Evolutionary conservation across 2,329 filamentous ascomycete genomes (phyloP).

Genomic region (Fusarium fujikuroi): DNA sequence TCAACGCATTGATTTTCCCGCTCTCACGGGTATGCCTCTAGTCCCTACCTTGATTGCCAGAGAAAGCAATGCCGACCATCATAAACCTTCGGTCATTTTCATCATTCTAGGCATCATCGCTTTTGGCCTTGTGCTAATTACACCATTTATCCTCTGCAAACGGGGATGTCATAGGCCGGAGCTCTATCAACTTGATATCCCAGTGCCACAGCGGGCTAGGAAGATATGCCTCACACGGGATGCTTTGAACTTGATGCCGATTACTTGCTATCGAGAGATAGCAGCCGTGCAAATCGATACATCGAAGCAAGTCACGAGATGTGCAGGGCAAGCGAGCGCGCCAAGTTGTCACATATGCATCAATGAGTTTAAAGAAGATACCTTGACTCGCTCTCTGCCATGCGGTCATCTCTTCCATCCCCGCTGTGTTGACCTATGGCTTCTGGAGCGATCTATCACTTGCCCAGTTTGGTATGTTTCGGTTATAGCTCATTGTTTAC

Average conservation of each 20-base stretch:
- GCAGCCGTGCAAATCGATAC: not conserved
- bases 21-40: not conserved
- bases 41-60: not conserved
- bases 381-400: not conserved
- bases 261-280: not conserved
- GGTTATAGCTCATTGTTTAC: too few relatives aligned
- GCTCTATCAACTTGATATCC: not conserved
- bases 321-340: not conserved
- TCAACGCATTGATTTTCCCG: not conserved
- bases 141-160: not conserved
- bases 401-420: not conserved
- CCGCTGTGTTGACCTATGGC: not conserved
- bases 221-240: not conserved
- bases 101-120: not conserved
- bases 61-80: not conserved
- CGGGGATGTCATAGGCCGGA: not conserved
- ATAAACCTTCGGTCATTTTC: not conserved
- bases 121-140: not conserved
- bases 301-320: not conserved
- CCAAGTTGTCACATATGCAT: not conserved
- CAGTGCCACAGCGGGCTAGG: not conserved
- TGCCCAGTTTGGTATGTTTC: not conserved
- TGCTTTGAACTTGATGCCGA: not conserved
- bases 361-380: not conserved
- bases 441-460: not conserved